These are phyloP conservation scores for Blastobotrys apis DNA, from an alignment of 1,139 yeast species.

Conservation along the genomic window DNA sequence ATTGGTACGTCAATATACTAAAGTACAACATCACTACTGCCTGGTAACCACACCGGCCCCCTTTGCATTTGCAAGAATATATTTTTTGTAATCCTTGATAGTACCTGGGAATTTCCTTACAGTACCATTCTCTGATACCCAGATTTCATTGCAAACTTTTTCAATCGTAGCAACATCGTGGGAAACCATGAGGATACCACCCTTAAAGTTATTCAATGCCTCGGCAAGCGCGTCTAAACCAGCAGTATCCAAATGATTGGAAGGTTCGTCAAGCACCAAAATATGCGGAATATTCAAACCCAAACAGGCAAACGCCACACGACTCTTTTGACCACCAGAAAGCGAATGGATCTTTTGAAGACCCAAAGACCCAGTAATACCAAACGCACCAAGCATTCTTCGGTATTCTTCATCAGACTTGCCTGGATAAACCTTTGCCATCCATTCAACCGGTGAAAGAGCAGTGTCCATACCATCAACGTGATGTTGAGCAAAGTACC, in stretches of 20 bases:
- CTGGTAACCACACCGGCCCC: conserved; percentile 82
- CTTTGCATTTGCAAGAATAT: conserved; percentile 73
- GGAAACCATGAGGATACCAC: conserved; percentile 96
- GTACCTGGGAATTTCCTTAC: conserved; percentile 79
- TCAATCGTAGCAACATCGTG: conserved; percentile 93
- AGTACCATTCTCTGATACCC: conserved; percentile 87
- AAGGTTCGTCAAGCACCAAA: conserved; percentile 92
- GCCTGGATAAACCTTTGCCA: conserved; percentile 87
- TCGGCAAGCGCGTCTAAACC: conserved; percentile 95
- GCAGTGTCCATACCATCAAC: conserved; percentile 94
- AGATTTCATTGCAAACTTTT: conserved; percentile 84
- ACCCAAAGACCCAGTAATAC: conserved; percentile 92
- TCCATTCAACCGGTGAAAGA: conserved; percentile 90
- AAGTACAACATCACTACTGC: conserved; percentile 50
- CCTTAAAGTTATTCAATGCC: conserved; percentile 81
- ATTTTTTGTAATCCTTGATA: conserved; percentile 85
- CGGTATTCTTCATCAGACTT: conserved; percentile 95
- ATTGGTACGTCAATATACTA: too few species aligned
- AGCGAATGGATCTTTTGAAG: conserved; percentile 83
- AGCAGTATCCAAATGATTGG: conserved; percentile 96
- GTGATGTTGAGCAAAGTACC: conserved; percentile 99
- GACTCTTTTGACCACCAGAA: conserved; percentile 97
- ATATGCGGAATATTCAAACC: conserved; percentile 92
- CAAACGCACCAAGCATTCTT: conserved; percentile 93
- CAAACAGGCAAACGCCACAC: conserved; percentile 96